Percentiles rank a stretch among this genome's conserved stretches.
phyloP scores from a whole-genome alignment of 108 stramenopile species.

The Discostella pseudostelligera region DNA sequence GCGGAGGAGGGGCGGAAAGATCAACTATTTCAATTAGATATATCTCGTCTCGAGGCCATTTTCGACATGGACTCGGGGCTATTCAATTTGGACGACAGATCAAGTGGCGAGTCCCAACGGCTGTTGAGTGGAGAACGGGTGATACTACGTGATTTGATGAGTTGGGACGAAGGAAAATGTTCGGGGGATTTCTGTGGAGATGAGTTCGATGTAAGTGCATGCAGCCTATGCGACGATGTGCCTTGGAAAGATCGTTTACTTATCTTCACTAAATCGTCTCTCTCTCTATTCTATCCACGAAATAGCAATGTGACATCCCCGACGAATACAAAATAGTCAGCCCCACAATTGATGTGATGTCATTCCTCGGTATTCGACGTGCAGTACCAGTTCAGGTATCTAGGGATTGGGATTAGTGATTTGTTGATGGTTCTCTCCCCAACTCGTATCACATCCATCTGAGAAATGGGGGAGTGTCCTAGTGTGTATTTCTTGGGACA shows the following conservation, averaged over 20 bases:
- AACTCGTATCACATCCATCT: too few species aligned
- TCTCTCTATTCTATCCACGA: background rate
- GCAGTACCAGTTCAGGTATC: conserved; percentile 31
- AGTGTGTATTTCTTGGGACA: too few species aligned
- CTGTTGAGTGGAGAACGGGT: background rate
- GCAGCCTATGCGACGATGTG: background rate
- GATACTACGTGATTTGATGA: conserved; percentile 24
- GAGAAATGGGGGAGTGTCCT: too few species aligned
- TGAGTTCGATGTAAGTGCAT: conserved; percentile 32
- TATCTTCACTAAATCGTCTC: background rate
- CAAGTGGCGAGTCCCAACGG: background rate
- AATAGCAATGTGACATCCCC: conserved; percentile 44
- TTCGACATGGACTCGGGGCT: background rate
- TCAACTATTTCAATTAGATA: background rate
- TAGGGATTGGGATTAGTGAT: conserved; percentile 37
- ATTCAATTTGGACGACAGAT: background rate
- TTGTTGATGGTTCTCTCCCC: too few species aligned
- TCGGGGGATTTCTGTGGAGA: conserved; percentile 36
- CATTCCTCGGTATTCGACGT: conserved; percentile 44
- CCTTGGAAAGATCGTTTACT: background rate
- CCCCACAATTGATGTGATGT: conserved; percentile 44
- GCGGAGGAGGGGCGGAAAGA: background rate
- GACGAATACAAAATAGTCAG: conserved; percentile 33
- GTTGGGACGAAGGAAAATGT: conserved; percentile 18
- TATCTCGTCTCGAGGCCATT: conserved; percentile 15